phyloP scores from a whole-genome alignment of 805 yeast species.

The Lipomyces yamanashiensis region DNA sequence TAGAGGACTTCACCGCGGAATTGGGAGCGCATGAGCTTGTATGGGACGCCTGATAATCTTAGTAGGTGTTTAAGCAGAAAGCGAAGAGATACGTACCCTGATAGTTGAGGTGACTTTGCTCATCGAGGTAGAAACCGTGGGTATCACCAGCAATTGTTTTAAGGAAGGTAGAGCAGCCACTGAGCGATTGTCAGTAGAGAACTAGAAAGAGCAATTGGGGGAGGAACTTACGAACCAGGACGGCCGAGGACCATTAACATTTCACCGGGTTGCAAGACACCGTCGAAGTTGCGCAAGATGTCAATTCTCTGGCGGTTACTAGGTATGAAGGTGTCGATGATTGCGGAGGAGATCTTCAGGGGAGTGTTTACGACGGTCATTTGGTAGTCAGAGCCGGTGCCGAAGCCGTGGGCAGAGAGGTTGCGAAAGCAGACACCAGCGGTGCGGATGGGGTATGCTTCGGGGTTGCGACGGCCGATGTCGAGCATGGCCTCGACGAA shows the following conservation, averaged over 20 bases:
- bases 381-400: conserved; percentile 69
- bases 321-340: conserved; percentile 39
- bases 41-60: conserved; percentile 44
- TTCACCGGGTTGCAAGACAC: conserved; percentile 64
- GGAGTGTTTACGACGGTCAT: conserved; percentile 58
- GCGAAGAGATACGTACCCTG: conserved; percentile 40
- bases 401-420: conserved; percentile 66
- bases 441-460: conserved; percentile 60
- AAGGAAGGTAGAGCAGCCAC: conserved; percentile 68
- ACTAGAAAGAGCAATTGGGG: background rate
- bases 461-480: conserved; percentile 60
- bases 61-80: background rate
- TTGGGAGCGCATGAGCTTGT: conserved; percentile 51
- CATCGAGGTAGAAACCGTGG: conserved; percentile 57
- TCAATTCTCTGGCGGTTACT: conserved; percentile 39
- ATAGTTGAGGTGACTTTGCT: conserved; percentile 51
- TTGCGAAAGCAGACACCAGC: conserved; percentile 67
- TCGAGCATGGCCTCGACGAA: conserved; percentile 68
- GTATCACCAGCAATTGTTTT: conserved; percentile 61
- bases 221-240: conserved; percentile 56
- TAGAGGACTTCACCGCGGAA: conserved; percentile 68
- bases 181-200: conserved; percentile 33
- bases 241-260: conserved; percentile 75
- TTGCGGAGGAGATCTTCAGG: conserved; percentile 42
- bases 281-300: conserved; percentile 57